Conservation (phyloP, 495 filamentous ascomycete species). For the Pyrenula massariospora region DNA sequence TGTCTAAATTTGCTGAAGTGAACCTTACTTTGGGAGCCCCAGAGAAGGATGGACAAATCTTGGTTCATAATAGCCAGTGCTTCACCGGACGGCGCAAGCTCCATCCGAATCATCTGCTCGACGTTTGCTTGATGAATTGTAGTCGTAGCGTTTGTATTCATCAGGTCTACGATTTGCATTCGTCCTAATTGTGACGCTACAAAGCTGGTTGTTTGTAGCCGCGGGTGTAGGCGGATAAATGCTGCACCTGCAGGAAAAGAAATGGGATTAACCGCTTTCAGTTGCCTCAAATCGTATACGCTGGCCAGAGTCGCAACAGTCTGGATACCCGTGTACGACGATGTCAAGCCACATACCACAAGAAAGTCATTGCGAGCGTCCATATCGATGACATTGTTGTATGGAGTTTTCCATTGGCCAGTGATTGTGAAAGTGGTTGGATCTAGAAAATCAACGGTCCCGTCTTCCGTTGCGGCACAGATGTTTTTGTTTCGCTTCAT, state of each 20-base stretch:
- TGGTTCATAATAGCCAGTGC: constrained; percentile 73
- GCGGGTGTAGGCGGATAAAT: constrained; percentile 89
- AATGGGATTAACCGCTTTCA: constrained; percentile 73
- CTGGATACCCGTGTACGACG: constrained; percentile 47
- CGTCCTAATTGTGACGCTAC: constrained; percentile 83
- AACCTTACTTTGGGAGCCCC: constrained; percentile 83
- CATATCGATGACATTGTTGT: constrained; percentile 81
- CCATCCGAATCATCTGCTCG: constrained; percentile 60
- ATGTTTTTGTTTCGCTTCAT: constrained; percentile 88
- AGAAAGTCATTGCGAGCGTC: constrained; percentile 85
- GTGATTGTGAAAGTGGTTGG: constrained; percentile 61
- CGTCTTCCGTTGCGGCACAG: constrained; percentile 78
- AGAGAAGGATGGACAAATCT: constrained; percentile 70
- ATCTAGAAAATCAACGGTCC: constrained; percentile 77
- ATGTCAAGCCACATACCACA: constrained; percentile 88
- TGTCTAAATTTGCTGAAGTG: constrained; percentile 78
- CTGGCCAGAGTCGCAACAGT: constrained; percentile 86
- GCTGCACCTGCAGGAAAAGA: constrained; percentile 86
- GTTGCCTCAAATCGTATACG: constrained; percentile 84
- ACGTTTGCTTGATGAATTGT: constrained; percentile 83
- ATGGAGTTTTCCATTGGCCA: constrained; percentile 81
- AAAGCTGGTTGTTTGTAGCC: constrained; percentile 83
- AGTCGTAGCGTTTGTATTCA: constrained; percentile 83
- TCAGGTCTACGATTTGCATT: constrained; percentile 86
- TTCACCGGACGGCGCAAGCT: constrained; percentile 84